phyloP scores from a whole-genome alignment of 169 alveolate genomes.

The Fabrea salina region DNA sequence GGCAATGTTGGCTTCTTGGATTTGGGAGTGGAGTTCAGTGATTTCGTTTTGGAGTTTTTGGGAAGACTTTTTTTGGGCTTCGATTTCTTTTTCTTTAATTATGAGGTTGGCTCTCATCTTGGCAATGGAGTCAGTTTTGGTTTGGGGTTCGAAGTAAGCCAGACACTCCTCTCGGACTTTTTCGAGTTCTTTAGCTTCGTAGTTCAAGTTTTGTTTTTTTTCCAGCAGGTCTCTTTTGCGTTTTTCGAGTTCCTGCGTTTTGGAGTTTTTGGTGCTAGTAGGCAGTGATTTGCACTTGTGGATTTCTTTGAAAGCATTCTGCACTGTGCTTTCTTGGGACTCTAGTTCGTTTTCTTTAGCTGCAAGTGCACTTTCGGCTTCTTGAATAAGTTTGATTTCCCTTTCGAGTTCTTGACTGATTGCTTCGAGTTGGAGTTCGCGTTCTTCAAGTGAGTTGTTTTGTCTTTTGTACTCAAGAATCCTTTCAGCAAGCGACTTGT shows the following conservation, averaged over 20 bases:
- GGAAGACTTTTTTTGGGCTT: not conserved
- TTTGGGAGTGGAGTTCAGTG: not conserved
- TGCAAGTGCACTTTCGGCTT: not conserved
- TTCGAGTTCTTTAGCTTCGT: not conserved
- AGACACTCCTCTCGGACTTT: not conserved
- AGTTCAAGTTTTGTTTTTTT: not conserved
- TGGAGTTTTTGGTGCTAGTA: not conserved
- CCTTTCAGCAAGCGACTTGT: not conserved
- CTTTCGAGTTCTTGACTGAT: conserved; percentile 5
- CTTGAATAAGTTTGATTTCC: not conserved
- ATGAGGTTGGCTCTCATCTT: not conserved
- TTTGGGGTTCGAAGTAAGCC: not conserved
- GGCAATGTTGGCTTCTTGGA: not conserved
- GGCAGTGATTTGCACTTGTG: too few relatives aligned
- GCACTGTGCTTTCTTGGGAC: conserved; percentile 25
- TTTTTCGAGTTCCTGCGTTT: not conserved
- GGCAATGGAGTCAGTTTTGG: conserved; percentile 11
- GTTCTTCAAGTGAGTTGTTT: not conserved
- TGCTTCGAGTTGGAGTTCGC: not conserved
- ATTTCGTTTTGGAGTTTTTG: conserved; percentile 4
- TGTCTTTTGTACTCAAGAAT: not conserved
- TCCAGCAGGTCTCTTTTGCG: not conserved
- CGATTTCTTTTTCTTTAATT: conserved; percentile 27
- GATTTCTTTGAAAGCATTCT: too few relatives aligned
- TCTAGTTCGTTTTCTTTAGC: not conserved